Conservation (phyloP, 2,329 filamentous ascomycete species). For the Trichoderma sp. region DNA sequence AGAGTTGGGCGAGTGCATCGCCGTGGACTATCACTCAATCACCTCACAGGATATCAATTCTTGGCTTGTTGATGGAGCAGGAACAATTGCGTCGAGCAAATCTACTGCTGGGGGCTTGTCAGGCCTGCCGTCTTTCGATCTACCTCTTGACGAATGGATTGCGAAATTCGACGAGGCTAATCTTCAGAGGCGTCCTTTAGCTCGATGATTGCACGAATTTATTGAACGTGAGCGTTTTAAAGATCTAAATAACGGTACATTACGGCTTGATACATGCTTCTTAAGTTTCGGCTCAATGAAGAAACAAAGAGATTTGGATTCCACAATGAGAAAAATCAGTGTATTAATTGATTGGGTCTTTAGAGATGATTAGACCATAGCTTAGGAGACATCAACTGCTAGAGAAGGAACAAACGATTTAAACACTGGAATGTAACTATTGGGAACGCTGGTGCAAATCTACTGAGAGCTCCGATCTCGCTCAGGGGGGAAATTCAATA, state of each 20-base stretch:
- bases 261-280: background rate
- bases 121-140: background rate
- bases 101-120: background rate
- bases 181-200: background rate
- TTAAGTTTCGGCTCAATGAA: background rate
- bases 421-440: background rate
- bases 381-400: background rate
- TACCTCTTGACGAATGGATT: slow-evolving; percentile 12
- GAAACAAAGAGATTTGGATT: background rate
- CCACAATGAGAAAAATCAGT: background rate
- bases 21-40: slow-evolving; percentile 25
- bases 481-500: background rate
- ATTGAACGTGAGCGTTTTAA: background rate
- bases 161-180: background rate
- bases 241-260: background rate
- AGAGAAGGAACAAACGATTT: background rate
- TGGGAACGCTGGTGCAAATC: background rate
- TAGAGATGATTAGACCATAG: background rate
- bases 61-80: background rate
- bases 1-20: slow-evolving; percentile 22
- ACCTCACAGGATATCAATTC: slow-evolving; percentile 12
- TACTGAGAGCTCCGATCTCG: background rate
- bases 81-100: background rate
- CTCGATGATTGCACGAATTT: background rate
- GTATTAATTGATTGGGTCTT: background rate